Evolutionary conservation across 148 eudicot species (phyloP).

Genomic region (Fallopia convolvulus): DNA sequence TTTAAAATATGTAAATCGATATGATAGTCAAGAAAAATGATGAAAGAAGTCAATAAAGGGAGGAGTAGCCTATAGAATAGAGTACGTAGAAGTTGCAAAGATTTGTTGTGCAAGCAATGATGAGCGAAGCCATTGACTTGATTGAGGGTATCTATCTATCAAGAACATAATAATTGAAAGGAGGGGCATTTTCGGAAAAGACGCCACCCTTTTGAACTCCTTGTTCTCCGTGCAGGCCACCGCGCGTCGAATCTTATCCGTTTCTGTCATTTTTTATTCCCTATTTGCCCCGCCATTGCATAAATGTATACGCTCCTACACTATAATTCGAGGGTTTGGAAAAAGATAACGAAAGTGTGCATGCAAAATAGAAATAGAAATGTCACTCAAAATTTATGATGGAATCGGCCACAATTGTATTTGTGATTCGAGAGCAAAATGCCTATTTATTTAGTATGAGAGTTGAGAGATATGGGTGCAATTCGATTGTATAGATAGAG

Average conservation of each 20-base stretch:
- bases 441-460: no score
- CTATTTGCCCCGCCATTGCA: not conserved
- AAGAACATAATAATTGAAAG: not conserved
- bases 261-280: not conserved
- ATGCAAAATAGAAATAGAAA: no score
- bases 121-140: not conserved
- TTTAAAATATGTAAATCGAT: no score
- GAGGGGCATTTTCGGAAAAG: constrained; percentile 2
- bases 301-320: not conserved
- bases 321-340: no score
- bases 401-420: no score
- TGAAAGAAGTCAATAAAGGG: not conserved
- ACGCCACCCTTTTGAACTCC: not conserved
- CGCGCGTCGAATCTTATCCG: constrained; percentile 4
- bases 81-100: not conserved
- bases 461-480: no score
- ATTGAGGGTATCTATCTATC: not conserved
- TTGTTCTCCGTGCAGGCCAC: not conserved
- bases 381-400: no score
- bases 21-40: not conserved
- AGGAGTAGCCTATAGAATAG: not conserved
- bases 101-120: constrained; percentile 4
- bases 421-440: no score
- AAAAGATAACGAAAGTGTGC: no score
- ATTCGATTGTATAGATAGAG: no score